phyloP scores from a whole-genome alignment of 768 basidiomycete species.

The Gelatoporia subvermispora region DNA sequence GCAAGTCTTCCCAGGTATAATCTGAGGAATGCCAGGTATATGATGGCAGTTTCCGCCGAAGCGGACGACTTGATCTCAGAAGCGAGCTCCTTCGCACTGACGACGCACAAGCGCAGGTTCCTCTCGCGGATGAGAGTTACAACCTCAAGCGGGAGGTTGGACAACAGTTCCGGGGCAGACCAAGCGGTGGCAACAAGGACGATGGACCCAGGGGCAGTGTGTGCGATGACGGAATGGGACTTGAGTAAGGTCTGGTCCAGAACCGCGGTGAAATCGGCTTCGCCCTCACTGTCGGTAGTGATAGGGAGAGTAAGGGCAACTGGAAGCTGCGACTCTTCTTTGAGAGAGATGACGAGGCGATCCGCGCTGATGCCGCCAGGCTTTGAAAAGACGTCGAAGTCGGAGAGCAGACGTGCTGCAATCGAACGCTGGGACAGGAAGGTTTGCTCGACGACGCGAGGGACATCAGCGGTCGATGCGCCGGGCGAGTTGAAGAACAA shows the following conservation, averaged over 20 bases:
- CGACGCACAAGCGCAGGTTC: slow-evolving; percentile 50
- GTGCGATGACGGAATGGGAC: slow-evolving; percentile 65
- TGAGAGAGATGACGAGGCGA: slow-evolving; percentile 60
- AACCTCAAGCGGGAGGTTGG: slow-evolving; percentile 56
- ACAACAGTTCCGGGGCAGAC: slow-evolving; percentile 66
- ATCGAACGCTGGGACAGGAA: slow-evolving; percentile 49
- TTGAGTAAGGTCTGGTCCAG: slow-evolving; percentile 76
- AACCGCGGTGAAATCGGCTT: slow-evolving; percentile 68
- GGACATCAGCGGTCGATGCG: slow-evolving; percentile 46
- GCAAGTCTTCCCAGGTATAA: slow-evolving; percentile 73
- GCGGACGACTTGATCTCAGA: slow-evolving; percentile 32
- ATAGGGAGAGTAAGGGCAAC: slow-evolving; percentile 56
- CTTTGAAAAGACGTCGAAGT: slow-evolving; percentile 73
- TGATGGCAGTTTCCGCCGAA: slow-evolving; percentile 48
- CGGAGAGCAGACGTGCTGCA: slow-evolving; percentile 55
- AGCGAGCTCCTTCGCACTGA: slow-evolving; percentile 55
- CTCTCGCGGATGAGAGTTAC: slow-evolving; percentile 44
- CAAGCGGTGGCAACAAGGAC: slow-evolving; percentile 75
- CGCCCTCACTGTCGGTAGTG: slow-evolving; percentile 37
- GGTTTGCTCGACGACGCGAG: slow-evolving; percentile 50
- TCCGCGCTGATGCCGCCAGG: slow-evolving; percentile 65
- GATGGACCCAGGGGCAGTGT: slow-evolving; percentile 60
- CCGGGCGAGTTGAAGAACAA: slow-evolving; percentile 59
- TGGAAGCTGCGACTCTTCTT: slow-evolving; percentile 41
- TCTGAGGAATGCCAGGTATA: slow-evolving; percentile 78